Evolutionary conservation across 371 early-diverging fungal species (phyloP).

Genomic region (Basidiobolus meristosporus): DNA sequence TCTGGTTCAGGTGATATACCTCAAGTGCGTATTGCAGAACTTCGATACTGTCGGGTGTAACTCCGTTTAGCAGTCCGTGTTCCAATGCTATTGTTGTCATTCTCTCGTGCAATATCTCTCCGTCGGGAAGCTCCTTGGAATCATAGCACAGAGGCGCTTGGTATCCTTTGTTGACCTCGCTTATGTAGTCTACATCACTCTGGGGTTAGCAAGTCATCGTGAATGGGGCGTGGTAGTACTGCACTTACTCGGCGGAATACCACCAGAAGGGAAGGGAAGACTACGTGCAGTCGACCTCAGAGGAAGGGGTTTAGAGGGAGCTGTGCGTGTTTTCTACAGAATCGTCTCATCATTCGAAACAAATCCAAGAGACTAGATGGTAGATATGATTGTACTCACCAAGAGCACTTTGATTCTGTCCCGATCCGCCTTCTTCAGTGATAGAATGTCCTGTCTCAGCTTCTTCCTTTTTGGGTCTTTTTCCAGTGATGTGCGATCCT

Average conservation of each 20-base stretch:
- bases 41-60: slow-evolving; percentile 38
- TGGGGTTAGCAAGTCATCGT: not conserved
- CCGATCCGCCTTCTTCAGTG: slow-evolving; percentile 46
- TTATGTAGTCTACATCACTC: slow-evolving; percentile 18
- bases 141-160: slow-evolving; percentile 49
- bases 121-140: slow-evolving; percentile 45
- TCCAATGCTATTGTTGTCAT: slow-evolving; percentile 55
- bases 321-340: not conserved
- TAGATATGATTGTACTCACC: slow-evolving; percentile 16
- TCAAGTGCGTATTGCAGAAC: slow-evolving; percentile 52
- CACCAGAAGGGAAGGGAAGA: slow-evolving; percentile 3
- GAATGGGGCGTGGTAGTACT: not conserved
- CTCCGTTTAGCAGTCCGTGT: slow-evolving; percentile 44
- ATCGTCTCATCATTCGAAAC: slow-evolving; percentile 5
- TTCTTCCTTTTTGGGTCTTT: slow-evolving; percentile 1
- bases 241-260: not conserved
- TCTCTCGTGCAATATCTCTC: slow-evolving; percentile 40
- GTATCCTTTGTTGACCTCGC: slow-evolving; percentile 43
- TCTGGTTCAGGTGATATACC: slow-evolving; percentile 9
- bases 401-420: slow-evolving; percentile 37
- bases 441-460: slow-evolving; percentile 49
- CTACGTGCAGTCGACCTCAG: slow-evolving; percentile 11
- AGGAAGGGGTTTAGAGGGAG: slow-evolving; percentile 7
- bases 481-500: not conserved
- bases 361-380: slow-evolving; percentile 12